Conservation (phyloP, 1,139 yeast genomes). For the Suhomyces bribrorum region DNA sequence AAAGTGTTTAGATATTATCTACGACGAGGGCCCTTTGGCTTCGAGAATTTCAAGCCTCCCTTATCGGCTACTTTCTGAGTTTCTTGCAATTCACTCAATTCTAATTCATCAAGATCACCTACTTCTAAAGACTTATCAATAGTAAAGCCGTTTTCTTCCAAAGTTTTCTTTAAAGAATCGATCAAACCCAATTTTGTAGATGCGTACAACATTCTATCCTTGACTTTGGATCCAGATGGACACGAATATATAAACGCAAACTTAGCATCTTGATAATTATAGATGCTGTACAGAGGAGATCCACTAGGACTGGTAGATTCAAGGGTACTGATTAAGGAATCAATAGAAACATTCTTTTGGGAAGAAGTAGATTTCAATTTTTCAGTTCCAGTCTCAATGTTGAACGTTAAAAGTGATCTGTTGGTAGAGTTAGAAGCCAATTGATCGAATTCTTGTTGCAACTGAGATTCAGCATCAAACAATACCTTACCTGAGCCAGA, state of each 20-base stretch:
- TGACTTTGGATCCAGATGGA: slow-evolving; percentile 87
- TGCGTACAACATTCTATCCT: slow-evolving; percentile 92
- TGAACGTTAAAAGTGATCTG: slow-evolving; percentile 30
- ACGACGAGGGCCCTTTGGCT: slow-evolving; percentile 60
- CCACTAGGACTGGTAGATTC: slow-evolving; percentile 16
- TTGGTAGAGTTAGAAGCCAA: slow-evolving; percentile 16
- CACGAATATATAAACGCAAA: slow-evolving; percentile 76
- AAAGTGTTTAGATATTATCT: slow-evolving; percentile 23
- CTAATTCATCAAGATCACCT: slow-evolving; percentile 70
- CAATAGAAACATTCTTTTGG: slow-evolving; percentile 19
- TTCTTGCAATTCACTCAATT: slow-evolving; percentile 35
- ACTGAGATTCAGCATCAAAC: slow-evolving; percentile 29
- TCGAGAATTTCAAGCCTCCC: slow-evolving; percentile 41
- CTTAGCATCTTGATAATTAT: slow-evolving; percentile 34
- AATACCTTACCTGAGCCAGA: slow-evolving; percentile 21
- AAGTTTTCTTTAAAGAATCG: slow-evolving; percentile 43
- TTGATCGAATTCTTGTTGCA: slow-evolving; percentile 25
- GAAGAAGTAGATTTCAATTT: slow-evolving; percentile 24
- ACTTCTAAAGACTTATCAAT: slow-evolving; percentile 55
- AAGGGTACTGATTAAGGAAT: slow-evolving; percentile 25
- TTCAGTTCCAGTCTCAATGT: slow-evolving; percentile 34
- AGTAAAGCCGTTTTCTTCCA: slow-evolving; percentile 23
- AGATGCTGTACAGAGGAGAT: slow-evolving; percentile 59
- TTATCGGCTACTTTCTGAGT: slow-evolving; percentile 17
- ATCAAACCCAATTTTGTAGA: slow-evolving; percentile 73